A percentile compares a stretch with the other conserved stretches of the same genome.
Conservation (phyloP, 768 basidiomycete genomes). For the Agrocybe praecox region DNA sequence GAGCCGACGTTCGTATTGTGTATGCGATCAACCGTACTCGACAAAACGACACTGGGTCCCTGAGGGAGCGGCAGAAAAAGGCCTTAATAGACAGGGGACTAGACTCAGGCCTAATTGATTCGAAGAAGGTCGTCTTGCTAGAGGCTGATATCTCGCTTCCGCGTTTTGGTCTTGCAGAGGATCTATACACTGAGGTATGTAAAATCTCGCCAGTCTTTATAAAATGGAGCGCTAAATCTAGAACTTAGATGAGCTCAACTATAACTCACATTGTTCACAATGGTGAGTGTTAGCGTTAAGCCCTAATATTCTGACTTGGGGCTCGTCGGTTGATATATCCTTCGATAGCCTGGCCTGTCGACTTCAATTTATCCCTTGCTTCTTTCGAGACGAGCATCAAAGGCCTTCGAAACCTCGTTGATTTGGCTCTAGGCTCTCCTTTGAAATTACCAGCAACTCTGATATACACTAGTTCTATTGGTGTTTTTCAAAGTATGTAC, state of each 20-base stretch:
- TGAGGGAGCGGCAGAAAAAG: conserved; percentile 7
- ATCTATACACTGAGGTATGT: conserved; percentile 5
- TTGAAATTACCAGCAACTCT: background rate
- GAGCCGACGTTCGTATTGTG: conserved; percentile 22
- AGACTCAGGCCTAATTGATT: background rate
- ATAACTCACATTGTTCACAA: conserved; percentile 14
- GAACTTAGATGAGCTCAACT: background rate
- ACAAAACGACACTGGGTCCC: background rate
- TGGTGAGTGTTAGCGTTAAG: conserved; percentile 1
- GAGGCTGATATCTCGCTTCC: conserved; percentile 2
- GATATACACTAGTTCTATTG: conserved; percentile 7
- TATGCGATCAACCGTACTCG: conserved; percentile 36
- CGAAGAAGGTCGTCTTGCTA: conserved; percentile 2
- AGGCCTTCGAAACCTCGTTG: conserved; percentile 41
- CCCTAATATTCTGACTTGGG: too few relatives aligned
- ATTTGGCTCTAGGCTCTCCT: conserved; percentile 34
- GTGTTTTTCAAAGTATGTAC: conserved; percentile 6
- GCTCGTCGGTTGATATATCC: too few relatives aligned
- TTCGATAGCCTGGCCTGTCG: conserved; percentile 49
- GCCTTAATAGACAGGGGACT: conserved; percentile 1
- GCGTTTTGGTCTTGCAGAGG: background rate
- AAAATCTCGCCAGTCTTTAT: background rate
- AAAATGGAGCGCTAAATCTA: background rate
- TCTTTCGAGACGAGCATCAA: conserved; percentile 47
- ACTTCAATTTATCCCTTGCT: conserved; percentile 45